Base-by-base conservation (phyloP, 495 filamentous ascomycete genomes). In the Pseudotulostoma volvatum region DNA sequence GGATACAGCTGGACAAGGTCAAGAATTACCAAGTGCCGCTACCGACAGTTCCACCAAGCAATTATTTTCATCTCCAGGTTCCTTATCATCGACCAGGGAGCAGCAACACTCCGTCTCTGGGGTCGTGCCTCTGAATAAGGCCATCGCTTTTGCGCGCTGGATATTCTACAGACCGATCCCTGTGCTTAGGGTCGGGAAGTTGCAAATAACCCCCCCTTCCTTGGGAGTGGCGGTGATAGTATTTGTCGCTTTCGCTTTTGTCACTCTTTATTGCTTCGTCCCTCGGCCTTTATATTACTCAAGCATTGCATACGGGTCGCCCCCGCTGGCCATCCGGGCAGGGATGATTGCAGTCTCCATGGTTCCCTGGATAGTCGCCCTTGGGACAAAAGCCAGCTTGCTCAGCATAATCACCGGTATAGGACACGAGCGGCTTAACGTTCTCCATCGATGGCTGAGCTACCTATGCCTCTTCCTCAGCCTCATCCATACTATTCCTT, bases 341-440 rank as follows among this genome's bases (percentile, higher is more conserved):
- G 88, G 88, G 31, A 96, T 96, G 88, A 73, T 94, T 19, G 79
- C 88, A 18, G 76, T 95, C 13, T 81, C 88, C 18, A 81, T 93
- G 80, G 79, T 88, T 16, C 88, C 88, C 3, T 96, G 87, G 82
- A 86, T 95, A 38, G 57, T 94, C 15, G 86, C 79, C 4, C 73
- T 87, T 9, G 84, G 80, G 51, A 92, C 84, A 66, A 94, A 95
- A 55, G 78, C 84, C 13, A 96, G 95, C 56, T 46, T 93, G 16
- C 74, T 96, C 34, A 78, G 76, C 3, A 57, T 92, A 45, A 61
- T 93, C 42, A 94, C 87, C 3, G 88, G 88, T 8, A 85, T 96
- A 47, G 81, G 85, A 3, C 88, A 88, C 36, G 88, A 96, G 60
- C 68, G 90, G 18, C 67, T 96, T 37, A 94, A 93, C 47, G 84